phyloP scores from a whole-genome alignment of 2,329 filamentous ascomycete genomes.

The Aspergillus bombycis region DNA sequence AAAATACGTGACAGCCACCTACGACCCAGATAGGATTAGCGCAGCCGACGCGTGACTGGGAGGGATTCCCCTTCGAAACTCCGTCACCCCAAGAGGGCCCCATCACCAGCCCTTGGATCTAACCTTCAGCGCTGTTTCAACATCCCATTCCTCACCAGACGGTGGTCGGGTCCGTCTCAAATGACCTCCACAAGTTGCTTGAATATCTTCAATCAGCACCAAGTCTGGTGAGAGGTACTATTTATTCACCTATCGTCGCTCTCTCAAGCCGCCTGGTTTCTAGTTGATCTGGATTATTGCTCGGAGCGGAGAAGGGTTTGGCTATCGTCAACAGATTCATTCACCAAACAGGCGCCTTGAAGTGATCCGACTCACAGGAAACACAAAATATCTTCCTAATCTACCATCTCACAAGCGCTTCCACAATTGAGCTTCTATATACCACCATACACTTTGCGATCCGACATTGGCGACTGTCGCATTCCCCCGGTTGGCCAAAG shows the following conservation, averaged over 20 bases:
- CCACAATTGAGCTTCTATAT: slow-evolving; percentile 9
- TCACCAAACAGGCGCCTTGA: slow-evolving; percentile 22
- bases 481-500: slow-evolving; percentile 17
- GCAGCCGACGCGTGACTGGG: slow-evolving; percentile 43
- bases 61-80: slow-evolving; percentile 33
- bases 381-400: slow-evolving; percentile 2
- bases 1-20: slow-evolving; percentile 19
- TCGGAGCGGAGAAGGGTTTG: slow-evolving; percentile 24
- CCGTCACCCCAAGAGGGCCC: slow-evolving; percentile 27
- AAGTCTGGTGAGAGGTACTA: slow-evolving; percentile 25
- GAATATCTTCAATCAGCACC: slow-evolving; percentile 17
- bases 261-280: slow-evolving; percentile 19
- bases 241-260: slow-evolving; percentile 14
- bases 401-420: neutral
- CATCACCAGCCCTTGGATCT: slow-evolving; percentile 23
- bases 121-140: slow-evolving; percentile 9
- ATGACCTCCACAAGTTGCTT: slow-evolving; percentile 26
- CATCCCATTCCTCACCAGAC: slow-evolving; percentile 25
- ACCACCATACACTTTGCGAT: slow-evolving; percentile 17
- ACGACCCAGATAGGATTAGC: slow-evolving; percentile 34
- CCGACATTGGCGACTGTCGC: slow-evolving; percentile 24
- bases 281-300: slow-evolving; percentile 23
- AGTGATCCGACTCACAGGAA: slow-evolving; percentile 22
- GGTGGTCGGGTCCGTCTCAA: slow-evolving; percentile 27
- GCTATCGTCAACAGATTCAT: slow-evolving; percentile 27